Evolutionary conservation across 257 asterid genomes (phyloP), one percentile per base, ranked within the genome.

Genomic region (Misopates orontium): DNA sequence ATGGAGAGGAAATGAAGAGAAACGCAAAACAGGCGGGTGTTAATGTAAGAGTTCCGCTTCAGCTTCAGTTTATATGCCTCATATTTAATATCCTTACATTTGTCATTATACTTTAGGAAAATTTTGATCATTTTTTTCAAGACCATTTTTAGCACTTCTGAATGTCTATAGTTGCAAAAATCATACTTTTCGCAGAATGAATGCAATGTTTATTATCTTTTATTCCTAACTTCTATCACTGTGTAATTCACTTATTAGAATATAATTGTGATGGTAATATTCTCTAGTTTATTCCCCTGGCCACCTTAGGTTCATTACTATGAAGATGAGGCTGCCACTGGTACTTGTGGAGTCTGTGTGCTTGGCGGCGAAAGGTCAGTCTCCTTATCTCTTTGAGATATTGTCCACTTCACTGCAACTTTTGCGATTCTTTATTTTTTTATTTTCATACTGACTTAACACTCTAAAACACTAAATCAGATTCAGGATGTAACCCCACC

Each of bases 331-430:
- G 49, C 94, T 67, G 87, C 96, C 47, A 94, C 99, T 7, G 99
- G 99, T 49, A 90, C 99, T 71, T 94, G 97, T 68, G 96, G 84
- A 58, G 97, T 93, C 53, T 93, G 97, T 60, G 94, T 93, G 69
- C 69, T 84, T 20, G 97, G 96, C 64, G 96, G 95, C 22, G 99
- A 93, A 73, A 90, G 99, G 99, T 90, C 31, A 69, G 85, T 69
- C 64, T 70, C 42, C 66, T 59, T 21, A 2, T 17, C 40, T 19
- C 56, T 19, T 51, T 51, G 56, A 0, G 15, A 23, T 8, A 14
- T 8, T 51, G 11, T 36, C 8, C 51, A 45, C 18, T 12, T 13
- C 15, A 14, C 17, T 45, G 19, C 4, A 8, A 36, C 10, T 5
- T 45, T 45, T 45, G 2, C 15, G 19, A 45, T 45, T 13, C 17